Conservation (phyloP, 345 rosid species). For the Camelina hispida region DNA sequence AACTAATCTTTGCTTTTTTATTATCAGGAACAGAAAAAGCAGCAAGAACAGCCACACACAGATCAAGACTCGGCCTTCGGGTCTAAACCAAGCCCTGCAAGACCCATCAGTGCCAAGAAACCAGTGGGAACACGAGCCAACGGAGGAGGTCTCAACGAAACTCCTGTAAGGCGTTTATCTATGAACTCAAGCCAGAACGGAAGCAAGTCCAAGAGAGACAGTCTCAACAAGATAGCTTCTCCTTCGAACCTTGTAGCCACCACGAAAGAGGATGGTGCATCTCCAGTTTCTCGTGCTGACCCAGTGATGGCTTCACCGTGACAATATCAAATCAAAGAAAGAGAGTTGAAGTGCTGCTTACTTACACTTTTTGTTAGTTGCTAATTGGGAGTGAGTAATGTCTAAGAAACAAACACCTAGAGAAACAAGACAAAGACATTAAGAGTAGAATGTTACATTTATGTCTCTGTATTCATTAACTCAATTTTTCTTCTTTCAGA, state of each 20-base stretch:
- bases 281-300: constrained; percentile 66
- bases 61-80: constrained; percentile 76
- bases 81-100: constrained; percentile 84
- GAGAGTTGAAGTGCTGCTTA: constrained; percentile 33
- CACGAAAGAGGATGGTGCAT: constrained; percentile 72
- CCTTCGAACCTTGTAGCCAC: constrained; percentile 69
- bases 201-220: constrained; percentile 72
- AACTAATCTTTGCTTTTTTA: neutral
- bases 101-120: constrained; percentile 69
- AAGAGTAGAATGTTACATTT: constrained; percentile 32
- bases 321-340: constrained; percentile 42
- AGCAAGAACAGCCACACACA: constrained; percentile 72
- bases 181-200: constrained; percentile 70
- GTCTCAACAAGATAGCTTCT: constrained; percentile 56
- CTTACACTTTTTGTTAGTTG: constrained; percentile 26
- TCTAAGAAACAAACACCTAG: constrained; percentile 18
- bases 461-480: constrained; percentile 28
- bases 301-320: constrained; percentile 69
- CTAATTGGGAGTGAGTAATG: constrained; percentile 20
- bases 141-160: constrained; percentile 79
- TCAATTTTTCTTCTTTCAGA: neutral
- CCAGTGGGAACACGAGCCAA: constrained; percentile 72
- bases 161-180: constrained; percentile 81
- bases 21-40: constrained; percentile 83
- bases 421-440: constrained; percentile 17